Evolutionary conservation across 805 yeast genomes (phyloP), one percentile per base, ranked within the genome.

Genomic region (Starmerella geochares): DNA sequence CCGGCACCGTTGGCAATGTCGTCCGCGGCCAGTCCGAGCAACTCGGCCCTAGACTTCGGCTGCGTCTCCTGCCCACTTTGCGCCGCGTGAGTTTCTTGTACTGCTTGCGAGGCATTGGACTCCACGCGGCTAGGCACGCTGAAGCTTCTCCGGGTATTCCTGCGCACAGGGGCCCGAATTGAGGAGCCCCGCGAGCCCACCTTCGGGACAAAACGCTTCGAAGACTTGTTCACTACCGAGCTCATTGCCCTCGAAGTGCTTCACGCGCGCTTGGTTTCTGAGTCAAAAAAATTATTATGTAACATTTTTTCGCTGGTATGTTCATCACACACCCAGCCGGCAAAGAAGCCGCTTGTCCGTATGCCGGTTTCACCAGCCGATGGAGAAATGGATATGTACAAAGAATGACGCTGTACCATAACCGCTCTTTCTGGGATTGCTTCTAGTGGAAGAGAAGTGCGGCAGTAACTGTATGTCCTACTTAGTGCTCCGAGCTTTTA

Each of bases 141-240:
- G 45, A 55, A 55, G 17, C 54, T 49, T 3, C 55, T 42, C n/a
- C 59, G 60, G 8, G 55, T 52, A 5, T 54, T 49, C 6, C 62
- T 49, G 13, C 62, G 56, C 16, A 55, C 57, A 11, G 55, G 58
- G 1, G 51, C 53, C 14, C 52, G 21, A 17, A 47, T 43, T 21
- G 50, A 33, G 11, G 55, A 49, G 10, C 50, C 53, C 5, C 52
- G 55, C 14, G 50, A 37, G 14, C 58, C 55, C 25, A 52, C 57
- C 48, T 59, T 61, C 3, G 67, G 67, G 48, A 58, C 57, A 50
- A 64, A 65, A 38, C 63, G 56, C 43, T 58, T 61, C 29, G 61
- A 56, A 17, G 67, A 62, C 52, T 65, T 65, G 39, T 65, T 65
- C 23, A 65, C 68, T 16, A 56, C 65, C 23, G 68, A 65, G 46